Conservation (phyloP, 2,329 filamentous ascomycete genomes). For the Claviceps sp. region DNA sequence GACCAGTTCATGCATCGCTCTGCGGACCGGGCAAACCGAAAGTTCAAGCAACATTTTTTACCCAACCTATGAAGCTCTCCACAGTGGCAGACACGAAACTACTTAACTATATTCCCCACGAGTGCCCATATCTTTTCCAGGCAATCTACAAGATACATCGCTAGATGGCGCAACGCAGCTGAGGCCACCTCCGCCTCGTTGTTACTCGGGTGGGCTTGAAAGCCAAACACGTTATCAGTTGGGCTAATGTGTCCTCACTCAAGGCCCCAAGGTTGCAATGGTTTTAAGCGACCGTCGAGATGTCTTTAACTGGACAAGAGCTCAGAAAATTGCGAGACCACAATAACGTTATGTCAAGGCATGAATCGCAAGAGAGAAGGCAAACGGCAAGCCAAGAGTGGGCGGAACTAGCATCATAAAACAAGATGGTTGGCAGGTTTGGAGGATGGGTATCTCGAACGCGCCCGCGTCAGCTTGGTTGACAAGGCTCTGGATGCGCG, state of each 20-base stretch:
- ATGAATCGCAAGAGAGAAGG: neutral
- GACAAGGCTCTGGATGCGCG: neutral
- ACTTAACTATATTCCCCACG: neutral
- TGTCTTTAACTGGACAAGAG: neutral
- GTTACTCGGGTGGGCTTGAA: neutral
- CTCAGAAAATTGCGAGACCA: neutral
- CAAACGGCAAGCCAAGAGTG: neutral
- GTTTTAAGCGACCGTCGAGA: neutral
- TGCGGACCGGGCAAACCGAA: conserved; percentile 75
- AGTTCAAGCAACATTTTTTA: conserved; percentile 78
- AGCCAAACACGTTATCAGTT: neutral
- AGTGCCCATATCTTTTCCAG: neutral
- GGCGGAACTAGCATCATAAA: neutral
- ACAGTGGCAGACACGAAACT: neutral
- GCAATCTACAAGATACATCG: neutral
- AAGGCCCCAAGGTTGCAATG: neutral
- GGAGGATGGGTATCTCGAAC: neutral
- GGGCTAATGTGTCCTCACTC: neutral
- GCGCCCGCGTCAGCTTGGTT: neutral
- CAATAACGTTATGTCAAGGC: neutral
- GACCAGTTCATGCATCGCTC: conserved; percentile 76
- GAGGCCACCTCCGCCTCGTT: neutral
- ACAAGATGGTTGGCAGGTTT: neutral
- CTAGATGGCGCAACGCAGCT: neutral
- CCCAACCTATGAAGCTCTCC: conserved; percentile 1